These are phyloP conservation scores for Lactarius trivialis DNA, from an alignment of 768 basidiomycete genomes.

Conservation along the genomic window DNA sequence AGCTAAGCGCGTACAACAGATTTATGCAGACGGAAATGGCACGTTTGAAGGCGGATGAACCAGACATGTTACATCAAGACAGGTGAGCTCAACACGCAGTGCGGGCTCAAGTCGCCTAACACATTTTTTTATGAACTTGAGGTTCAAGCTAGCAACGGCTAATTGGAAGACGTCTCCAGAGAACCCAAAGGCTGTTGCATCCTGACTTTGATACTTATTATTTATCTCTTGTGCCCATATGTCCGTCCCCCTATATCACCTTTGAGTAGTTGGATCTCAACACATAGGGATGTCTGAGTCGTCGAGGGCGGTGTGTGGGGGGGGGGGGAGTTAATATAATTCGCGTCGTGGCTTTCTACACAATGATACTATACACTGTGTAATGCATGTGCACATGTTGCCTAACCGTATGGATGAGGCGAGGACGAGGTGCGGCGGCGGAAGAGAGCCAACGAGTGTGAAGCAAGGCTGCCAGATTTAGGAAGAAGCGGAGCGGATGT, in stretches of 20 bases:
- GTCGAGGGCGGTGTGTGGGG: not conserved
- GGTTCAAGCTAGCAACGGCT: conserved; percentile 65
- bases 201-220: conserved; percentile 7
- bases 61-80: conserved; percentile 65
- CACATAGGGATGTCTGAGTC: not conserved
- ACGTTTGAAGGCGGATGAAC: conserved; percentile 69
- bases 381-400: not conserved
- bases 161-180: conserved; percentile 77
- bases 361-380: not conserved
- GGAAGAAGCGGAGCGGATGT: not conserved
- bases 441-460: not conserved
- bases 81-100: conserved; percentile 40
- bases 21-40: conserved; percentile 78
- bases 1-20: conserved; percentile 69
- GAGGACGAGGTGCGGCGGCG: not conserved
- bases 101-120: conserved; percentile 5
- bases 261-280: not conserved
- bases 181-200: conserved; percentile 28
- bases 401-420: not conserved
- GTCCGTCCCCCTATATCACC: not conserved
- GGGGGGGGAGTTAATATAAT: not conserved
- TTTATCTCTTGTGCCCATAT: conserved; percentile 6
- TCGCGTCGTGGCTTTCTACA: not conserved
- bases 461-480: not conserved
- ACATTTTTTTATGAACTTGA: conserved; percentile 27